Evolutionary conservation across 345 rosid species (phyloP).

Genomic region (Boechera retrofracta): DNA sequence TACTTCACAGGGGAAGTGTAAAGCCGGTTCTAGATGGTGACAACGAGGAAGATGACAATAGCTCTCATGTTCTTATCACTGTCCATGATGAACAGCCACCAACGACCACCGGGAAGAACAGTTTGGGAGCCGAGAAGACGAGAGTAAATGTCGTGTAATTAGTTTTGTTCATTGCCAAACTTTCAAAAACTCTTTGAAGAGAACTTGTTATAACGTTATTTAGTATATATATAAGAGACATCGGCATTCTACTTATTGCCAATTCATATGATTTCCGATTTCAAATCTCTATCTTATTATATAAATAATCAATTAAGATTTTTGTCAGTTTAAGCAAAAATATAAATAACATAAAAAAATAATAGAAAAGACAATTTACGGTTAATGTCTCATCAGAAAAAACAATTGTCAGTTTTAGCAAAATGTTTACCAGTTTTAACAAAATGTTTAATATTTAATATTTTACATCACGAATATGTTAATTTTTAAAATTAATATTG

Average conservation of each 20-base stretch:
- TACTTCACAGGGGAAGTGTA: conserved; percentile 65
- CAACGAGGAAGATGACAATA: conserved; percentile 18
- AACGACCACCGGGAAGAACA: conserved; percentile 34
- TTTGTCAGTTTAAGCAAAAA: no score
- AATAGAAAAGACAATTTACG: no score
- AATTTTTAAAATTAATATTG: no score
- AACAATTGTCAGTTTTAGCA: no score
- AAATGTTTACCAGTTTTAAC: no score
- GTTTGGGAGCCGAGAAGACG: conserved; percentile 21
- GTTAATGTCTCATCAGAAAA: no score
- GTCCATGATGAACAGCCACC: conserved; percentile 46
- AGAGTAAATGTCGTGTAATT: conserved; percentile 43
- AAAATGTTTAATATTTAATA: no score
- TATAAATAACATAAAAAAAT: no score
- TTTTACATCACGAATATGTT: no score
- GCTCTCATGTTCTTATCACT: conserved; percentile 48
- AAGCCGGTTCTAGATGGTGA: conserved; percentile 58
- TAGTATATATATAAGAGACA: conserved; percentile 5
- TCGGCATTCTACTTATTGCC: background rate
- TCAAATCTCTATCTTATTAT: background rate
- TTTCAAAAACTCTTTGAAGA: conserved; percentile 15
- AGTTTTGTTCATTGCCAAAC: conserved; percentile 1
- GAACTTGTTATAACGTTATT: conserved; percentile 8
- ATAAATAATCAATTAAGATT: no score
- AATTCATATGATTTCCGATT: background rate